Evolutionary conservation across 345 rosid genomes (phyloP), one percentile per base, ranked within the genome.

Genomic region (Adansonia digitata): DNA sequence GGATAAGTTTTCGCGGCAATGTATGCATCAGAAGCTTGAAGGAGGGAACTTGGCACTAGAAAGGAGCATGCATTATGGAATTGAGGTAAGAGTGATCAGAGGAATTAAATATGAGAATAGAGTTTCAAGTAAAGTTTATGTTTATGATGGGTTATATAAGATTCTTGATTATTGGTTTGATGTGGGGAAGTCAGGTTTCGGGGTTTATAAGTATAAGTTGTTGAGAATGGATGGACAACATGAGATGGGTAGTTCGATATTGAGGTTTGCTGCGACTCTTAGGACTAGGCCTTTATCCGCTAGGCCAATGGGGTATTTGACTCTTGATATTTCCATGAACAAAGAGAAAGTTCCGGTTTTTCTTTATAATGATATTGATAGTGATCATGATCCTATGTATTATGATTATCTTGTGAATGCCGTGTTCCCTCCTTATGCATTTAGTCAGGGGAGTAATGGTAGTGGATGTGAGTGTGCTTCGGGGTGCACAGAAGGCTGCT

Each of bases 1-100:
- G 78, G 97, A 88, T 67, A 92, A 85, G 82, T 74, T 85, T 43
- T 82, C 82, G 26, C 81, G 77, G 81, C 98, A 92, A 74, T 83
- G 85, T 45, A 85, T 74, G 75, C 83, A 89, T 73, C 98, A 94
- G 87, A 92, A 81, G 88, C 71, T 94, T 29, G 94, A 92, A 81
- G 96, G 97, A 46, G 98, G 98, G 74, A 94, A 94, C 79, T 87
- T 88, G 39, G 98, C 92, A 1, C 56, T 92, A 89, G 93, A 92
- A 71, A 82, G 93, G 82, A 92, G 94, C 77, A 89, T 88, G 97
- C 84, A 81, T 63, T 85, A 92, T 72, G 93, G 93, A 73, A 87
- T 92, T 51, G 94, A 88, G 78, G 85, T 93, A n/a, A 85, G 96
- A 72, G 98, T 93, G 13, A 90, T 90, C 48, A 81, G 94, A 79